phyloP scores from a whole-genome alignment of 1,284 basidiomycete species.

The Boletellus sp. region DNA sequence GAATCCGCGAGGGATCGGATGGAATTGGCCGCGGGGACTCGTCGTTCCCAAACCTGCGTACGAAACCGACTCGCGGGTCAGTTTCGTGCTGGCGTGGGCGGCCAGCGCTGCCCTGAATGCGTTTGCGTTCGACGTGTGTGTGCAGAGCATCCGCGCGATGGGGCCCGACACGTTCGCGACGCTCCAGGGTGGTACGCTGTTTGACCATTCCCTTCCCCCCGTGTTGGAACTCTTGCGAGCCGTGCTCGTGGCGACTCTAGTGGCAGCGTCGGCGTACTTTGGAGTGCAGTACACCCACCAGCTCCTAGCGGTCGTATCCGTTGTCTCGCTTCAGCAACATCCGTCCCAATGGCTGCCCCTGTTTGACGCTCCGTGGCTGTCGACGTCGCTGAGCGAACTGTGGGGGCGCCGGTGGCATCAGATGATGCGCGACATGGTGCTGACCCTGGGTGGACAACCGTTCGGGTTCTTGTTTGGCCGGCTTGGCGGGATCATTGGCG shows the following conservation, averaged over 20 bases:
- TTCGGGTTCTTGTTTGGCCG: conserved; percentile 39
- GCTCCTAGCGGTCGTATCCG: conserved; percentile 39
- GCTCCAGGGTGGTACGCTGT: conserved; percentile 40
- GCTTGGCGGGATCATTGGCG: conserved; percentile 46
- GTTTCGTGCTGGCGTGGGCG: conserved; percentile 11
- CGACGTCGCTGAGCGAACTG: conserved; percentile 39
- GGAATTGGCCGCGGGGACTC: conserved; percentile 27
- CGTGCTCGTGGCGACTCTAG: conserved; percentile 37
- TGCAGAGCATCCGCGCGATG: conserved; percentile 12
- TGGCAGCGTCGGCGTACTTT: conserved; percentile 43
- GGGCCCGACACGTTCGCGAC: conserved; percentile 20
- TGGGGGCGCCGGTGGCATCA: conserved; percentile 48
- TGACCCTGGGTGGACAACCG: conserved; percentile 31
- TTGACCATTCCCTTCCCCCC: conserved; percentile 42
- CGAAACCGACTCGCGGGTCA: conserved; percentile 8
- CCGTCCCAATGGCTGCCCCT: conserved; percentile 41
- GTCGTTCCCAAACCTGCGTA: conserved; percentile 9
- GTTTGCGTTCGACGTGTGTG: conserved; percentile 17
- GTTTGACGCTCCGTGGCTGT: conserved; percentile 38
- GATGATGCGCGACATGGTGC: conserved; percentile 36
- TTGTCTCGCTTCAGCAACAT: conserved; percentile 35
- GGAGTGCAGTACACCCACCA: conserved; percentile 45
- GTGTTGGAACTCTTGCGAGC: conserved; percentile 41
- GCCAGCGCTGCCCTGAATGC: background rate
- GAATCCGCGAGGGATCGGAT: conserved; percentile 24